phyloP scores from a whole-genome alignment of 257 asterid genomes.

The Scutellaria baicalensis region DNA sequence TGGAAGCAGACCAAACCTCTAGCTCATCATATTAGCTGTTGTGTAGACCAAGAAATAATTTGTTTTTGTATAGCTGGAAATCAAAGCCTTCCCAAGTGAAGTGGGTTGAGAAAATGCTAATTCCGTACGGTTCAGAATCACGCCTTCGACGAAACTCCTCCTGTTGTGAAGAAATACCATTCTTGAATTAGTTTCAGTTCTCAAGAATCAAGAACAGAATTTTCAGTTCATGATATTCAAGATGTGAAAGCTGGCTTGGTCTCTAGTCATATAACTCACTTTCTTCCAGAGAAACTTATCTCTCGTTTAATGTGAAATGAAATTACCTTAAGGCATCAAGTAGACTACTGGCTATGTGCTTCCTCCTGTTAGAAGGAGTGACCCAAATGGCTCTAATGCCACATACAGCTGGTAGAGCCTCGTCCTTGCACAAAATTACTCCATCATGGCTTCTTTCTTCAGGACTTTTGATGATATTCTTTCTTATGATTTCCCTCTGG shows the following conservation, averaged over 20 bases:
- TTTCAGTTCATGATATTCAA: no score
- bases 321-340: slow-evolving; percentile 75
- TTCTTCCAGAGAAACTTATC: neutral
- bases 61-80: slow-evolving; percentile 51
- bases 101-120: slow-evolving; percentile 82
- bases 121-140: slow-evolving; percentile 27
- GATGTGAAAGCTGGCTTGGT: no score
- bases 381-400: slow-evolving; percentile 97
- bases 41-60: slow-evolving; percentile 54
- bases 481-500: slow-evolving; percentile 53
- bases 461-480: slow-evolving; percentile 15
- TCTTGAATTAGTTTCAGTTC: neutral
- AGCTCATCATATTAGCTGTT: slow-evolving; percentile 23
- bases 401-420: slow-evolving; percentile 54
- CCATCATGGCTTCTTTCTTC: slow-evolving; percentile 40
- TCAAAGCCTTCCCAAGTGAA: slow-evolving; percentile 50
- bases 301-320: neutral
- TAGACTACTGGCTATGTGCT: slow-evolving; percentile 57
- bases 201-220: neutral
- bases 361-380: slow-evolving; percentile 67
- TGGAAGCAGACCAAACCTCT: slow-evolving; percentile 2
- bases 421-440: slow-evolving; percentile 39
- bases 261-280: no score
- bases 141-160: slow-evolving; percentile 48
- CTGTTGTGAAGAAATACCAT: slow-evolving; percentile 26